Evolutionary conservation across 805 yeast species (phyloP), one percentile per base, ranked within the genome.

Genomic region (Nematodospora valgi): DNA sequence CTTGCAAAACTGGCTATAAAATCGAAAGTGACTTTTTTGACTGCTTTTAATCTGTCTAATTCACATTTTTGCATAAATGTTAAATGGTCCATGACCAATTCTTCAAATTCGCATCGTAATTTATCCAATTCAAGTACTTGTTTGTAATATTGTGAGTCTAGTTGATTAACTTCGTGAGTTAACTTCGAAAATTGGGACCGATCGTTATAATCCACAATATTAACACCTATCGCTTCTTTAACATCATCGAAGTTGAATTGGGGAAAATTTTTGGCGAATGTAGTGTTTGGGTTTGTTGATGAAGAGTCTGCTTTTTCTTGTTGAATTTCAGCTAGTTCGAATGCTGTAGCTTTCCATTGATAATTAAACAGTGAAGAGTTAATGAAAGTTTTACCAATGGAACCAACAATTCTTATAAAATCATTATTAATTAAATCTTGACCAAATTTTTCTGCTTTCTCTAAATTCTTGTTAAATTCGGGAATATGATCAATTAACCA

Each of bases 61-160:
- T 86, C 95, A 61, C 93, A 86, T 48, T 80, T 74, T 54, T 86
- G 91, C 85, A 86, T 78, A 53, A 82, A 85, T 15, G 79, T 59
- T 33, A 82, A 63, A 51, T 84, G 89, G 46, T 82, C 89, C 54
- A 82, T 72, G 38, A 82, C 68, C 22, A 73, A 53, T 49, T 83
- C 91, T 56, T 87, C 95, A 30, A 85, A 68, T 30, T 77, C 78
- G 55, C 93, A 82, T 39, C 95, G 70, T 10, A 75, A 56, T 28
- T 68, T 65, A 51, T 86, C 96, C 44, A 85, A 64, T 25, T 70
- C 73, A 29, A 63, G 57, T 7, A 85, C 80, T 34, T 72, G 69
- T 29, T 64, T 63, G 38, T 35, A 47, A 57, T 82, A 82, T 37
- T 66, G 66, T 12, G 57, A 48, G 50, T 86, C 93, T 21, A 83